Evolutionary conservation across 345 rosid genomes (phyloP).

Genomic region (Populus davidiana): DNA sequence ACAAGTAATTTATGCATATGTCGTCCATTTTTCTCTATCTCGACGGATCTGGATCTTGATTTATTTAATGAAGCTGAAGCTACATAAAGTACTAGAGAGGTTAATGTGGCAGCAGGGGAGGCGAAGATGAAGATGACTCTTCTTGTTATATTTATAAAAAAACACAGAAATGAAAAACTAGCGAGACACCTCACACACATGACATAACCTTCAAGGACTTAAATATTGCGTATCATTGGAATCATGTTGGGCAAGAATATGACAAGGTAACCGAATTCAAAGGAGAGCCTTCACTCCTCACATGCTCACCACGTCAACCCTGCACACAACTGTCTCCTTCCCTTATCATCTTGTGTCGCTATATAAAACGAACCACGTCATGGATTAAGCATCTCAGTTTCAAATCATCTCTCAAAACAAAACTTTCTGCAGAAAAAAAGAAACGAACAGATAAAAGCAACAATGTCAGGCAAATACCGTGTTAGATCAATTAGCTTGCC

Average conservation of each 20-base stretch:
- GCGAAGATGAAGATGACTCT: conserved; percentile 44
- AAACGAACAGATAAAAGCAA: too few species aligned
- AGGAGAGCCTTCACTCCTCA: conserved; percentile 19
- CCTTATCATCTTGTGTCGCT: background rate
- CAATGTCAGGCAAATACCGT: conserved; percentile 17
- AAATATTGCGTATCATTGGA: conserved; percentile 15
- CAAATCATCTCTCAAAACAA: too few species aligned
- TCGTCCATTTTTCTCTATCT: background rate
- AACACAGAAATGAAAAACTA: conserved; percentile 25
- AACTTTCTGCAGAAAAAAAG: too few species aligned
- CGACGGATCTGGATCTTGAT: background rate
- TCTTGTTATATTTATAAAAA: conserved; percentile 22
- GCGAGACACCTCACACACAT: conserved; percentile 36
- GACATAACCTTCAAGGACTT: background rate
- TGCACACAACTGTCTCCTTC: background rate
- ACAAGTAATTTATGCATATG: background rate
- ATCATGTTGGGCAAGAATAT: conserved; percentile 29
- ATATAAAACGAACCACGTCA: conserved; percentile 6
- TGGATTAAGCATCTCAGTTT: too few species aligned
- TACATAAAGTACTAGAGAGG: conserved; percentile 14
- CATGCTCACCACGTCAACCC: conserved; percentile 26
- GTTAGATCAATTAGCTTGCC: conserved; percentile 69
- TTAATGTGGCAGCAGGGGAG: conserved; percentile 50
- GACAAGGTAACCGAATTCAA: conserved; percentile 19
- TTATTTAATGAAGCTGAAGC: background rate